Evolutionary conservation across 2,329 filamentous ascomycete genomes (phyloP).

Genomic region (Curvularia verruculosa): DNA sequence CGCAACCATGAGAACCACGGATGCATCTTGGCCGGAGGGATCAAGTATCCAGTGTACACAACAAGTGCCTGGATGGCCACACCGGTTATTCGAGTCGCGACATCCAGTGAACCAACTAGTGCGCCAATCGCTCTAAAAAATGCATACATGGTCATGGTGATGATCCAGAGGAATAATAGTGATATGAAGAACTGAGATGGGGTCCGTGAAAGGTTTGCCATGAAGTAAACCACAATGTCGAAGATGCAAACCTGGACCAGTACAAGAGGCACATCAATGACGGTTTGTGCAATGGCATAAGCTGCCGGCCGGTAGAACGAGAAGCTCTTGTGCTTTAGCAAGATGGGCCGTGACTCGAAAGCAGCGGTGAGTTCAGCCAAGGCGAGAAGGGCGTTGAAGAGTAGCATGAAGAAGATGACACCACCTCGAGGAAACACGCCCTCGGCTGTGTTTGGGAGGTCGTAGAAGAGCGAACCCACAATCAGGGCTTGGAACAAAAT

Average conservation of each 20-base stretch:
- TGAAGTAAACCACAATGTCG: slow-evolving; percentile 67
- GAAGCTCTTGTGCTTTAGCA: slow-evolving; percentile 73
- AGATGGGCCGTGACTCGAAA: slow-evolving; percentile 67
- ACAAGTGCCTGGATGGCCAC: slow-evolving; percentile 50
- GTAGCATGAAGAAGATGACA: slow-evolving; percentile 64
- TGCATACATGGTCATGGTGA: slow-evolving; percentile 53
- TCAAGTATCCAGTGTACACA: slow-evolving; percentile 50
- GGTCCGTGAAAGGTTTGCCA: slow-evolving; percentile 62
- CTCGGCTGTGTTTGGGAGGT: slow-evolving; percentile 58
- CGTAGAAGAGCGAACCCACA: slow-evolving; percentile 57
- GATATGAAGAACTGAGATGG: slow-evolving; percentile 68
- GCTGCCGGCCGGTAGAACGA: slow-evolving; percentile 70
- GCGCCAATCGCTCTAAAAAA: slow-evolving; percentile 50
- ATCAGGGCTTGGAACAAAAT: slow-evolving; percentile 51
- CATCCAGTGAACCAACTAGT: slow-evolving; percentile 44
- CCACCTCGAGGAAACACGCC: slow-evolving; percentile 66
- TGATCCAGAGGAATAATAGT: slow-evolving; percentile 66
- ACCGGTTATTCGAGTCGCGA: slow-evolving; percentile 50
- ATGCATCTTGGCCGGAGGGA: slow-evolving; percentile 50
- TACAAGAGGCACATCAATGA: slow-evolving; percentile 64
- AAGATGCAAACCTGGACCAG: slow-evolving; percentile 65
- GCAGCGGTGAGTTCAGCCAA: slow-evolving; percentile 66
- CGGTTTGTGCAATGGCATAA: slow-evolving; percentile 63
- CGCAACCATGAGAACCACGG: slow-evolving; percentile 50
- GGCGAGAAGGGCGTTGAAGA: slow-evolving; percentile 68